Percentiles rank a stretch among this genome's conserved stretches.
Conservation (phyloP, 2,329 filamentous ascomycete species). For the Paecilomyces fulvus region DNA sequence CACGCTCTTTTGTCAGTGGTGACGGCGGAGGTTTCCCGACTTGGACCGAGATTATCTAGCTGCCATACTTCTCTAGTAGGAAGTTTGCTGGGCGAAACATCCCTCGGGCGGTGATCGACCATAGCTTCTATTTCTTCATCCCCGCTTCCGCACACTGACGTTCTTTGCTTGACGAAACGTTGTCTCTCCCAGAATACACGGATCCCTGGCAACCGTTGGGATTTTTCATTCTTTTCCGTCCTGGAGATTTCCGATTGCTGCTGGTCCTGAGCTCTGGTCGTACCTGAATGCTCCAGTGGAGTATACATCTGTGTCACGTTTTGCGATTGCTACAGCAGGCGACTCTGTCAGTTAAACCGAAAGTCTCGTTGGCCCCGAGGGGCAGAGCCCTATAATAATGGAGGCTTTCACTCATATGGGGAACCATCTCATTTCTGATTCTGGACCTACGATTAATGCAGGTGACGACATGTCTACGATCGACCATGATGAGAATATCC, state of each 20-base stretch:
- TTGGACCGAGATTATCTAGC: not conserved
- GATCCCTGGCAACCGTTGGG: constrained; percentile 12
- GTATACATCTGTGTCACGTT: not conserved
- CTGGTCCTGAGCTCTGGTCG: not conserved
- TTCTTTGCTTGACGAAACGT: constrained; percentile 10
- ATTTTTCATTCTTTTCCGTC: constrained; percentile 18
- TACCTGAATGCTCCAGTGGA: not conserved
- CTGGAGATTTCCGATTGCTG: constrained; percentile 2
- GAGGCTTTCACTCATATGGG: constrained; percentile 84
- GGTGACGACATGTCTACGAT: constrained; percentile 67
- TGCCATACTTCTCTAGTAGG: not conserved
- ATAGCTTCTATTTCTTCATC: constrained; percentile 11
- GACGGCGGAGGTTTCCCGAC: not conserved
- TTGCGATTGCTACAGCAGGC: not conserved
- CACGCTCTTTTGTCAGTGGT: constrained; percentile 12
- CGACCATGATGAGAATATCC: constrained; percentile 70
- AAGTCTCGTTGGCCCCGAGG: not conserved
- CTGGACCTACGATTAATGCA: constrained; percentile 78
- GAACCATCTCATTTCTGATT: constrained; percentile 79
- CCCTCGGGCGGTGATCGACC: constrained; percentile 3
- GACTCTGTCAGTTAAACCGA: not conserved
- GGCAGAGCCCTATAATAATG: constrained; percentile 1
- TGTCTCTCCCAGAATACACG: not conserved
- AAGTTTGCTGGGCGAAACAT: not conserved
- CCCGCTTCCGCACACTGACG: constrained; percentile 22